Percentiles rank a stretch among this genome's conserved stretches.
Evolutionary conservation across 805 yeast species (phyloP).

Genomic region (Priceomyces medius): DNA sequence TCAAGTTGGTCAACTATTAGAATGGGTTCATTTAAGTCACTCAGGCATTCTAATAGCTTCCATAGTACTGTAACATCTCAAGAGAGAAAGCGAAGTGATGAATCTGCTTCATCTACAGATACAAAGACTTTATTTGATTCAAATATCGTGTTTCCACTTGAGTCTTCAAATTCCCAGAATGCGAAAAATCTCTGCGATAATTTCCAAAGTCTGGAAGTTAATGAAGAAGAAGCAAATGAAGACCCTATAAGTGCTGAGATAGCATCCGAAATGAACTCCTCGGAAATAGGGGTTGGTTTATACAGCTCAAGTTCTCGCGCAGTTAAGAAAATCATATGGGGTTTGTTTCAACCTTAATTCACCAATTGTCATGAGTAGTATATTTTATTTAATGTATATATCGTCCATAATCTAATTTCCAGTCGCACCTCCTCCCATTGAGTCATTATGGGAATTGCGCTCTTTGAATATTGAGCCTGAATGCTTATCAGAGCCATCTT

Average conservation of each 20-base stretch:
- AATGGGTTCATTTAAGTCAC: slow-evolving; percentile 7
- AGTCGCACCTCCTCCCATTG: slow-evolving; percentile 34
- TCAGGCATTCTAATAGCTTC: slow-evolving; percentile 8
- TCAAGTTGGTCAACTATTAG: slow-evolving; percentile 12
- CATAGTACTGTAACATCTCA: neutral
- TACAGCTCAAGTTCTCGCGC: slow-evolving; percentile 2
- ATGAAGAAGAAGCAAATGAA: neutral
- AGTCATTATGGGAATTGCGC: slow-evolving; percentile 45
- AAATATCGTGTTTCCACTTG: neutral
- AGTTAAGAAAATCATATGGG: slow-evolving; percentile 7
- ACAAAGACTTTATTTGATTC: neutral
- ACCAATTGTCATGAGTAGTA: neutral
- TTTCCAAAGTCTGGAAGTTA: no score
- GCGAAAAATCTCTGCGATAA: no score
- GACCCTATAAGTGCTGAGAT: neutral
- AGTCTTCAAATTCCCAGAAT: neutral
- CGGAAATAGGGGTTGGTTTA: neutral
- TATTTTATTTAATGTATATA: neutral
- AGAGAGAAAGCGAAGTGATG: neutral
- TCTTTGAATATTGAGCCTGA: slow-evolving; percentile 18
- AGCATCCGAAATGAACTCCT: neutral
- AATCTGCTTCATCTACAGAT: neutral
- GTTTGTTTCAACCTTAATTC: slow-evolving; percentile 5
- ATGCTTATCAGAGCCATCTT: slow-evolving; percentile 56
- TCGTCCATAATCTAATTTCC: slow-evolving; percentile 3